phyloP scores from a whole-genome alignment of 1,284 basidiomycete genomes.

The Rhodotorula sp. region DNA sequence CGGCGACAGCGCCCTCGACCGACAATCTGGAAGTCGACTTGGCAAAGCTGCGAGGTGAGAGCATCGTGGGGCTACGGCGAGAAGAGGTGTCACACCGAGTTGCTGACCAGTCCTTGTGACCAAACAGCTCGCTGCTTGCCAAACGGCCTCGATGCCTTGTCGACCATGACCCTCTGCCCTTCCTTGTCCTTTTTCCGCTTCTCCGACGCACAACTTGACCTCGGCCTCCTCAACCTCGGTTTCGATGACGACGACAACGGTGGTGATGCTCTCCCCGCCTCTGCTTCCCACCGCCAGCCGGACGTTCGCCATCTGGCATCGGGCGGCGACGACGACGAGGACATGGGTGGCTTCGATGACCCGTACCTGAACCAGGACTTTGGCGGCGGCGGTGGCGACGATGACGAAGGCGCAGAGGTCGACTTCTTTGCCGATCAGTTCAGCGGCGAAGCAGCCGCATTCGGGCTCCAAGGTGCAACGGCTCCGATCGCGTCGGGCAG shows the following conservation, averaged over 20 bases:
- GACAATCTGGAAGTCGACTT: constrained; percentile 44
- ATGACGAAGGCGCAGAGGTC: constrained; percentile 49
- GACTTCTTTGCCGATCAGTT: constrained; percentile 53
- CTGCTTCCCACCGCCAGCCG: background rate
- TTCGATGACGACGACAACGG: constrained; percentile 48
- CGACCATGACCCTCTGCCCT: constrained; percentile 69
- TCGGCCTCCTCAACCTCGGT: constrained; percentile 50
- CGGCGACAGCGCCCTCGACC: constrained; percentile 62
- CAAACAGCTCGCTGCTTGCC: constrained; percentile 7
- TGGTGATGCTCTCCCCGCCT: background rate
- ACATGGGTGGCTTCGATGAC: constrained; percentile 47
- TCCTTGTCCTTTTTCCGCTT: constrained; percentile 80
- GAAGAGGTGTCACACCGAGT: background rate
- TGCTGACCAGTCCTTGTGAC: background rate
- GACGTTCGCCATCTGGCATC: background rate
- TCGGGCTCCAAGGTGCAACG: constrained; percentile 47
- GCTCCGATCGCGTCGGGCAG: constrained; percentile 22
- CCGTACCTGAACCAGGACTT: constrained; percentile 59
- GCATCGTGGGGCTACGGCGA: too few species aligned
- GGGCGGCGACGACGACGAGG: constrained; percentile 32
- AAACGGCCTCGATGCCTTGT: constrained; percentile 45
- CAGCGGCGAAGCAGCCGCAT: constrained; percentile 47
- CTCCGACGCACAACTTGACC: constrained; percentile 40
- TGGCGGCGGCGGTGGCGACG: constrained; percentile 47
- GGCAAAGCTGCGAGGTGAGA: constrained; percentile 52